Percentiles rank a stretch among this genome's conserved stretches.
Evolutionary conservation across 257 asterid species (phyloP).

Genomic region (Ajuga chamaepitys): DNA sequence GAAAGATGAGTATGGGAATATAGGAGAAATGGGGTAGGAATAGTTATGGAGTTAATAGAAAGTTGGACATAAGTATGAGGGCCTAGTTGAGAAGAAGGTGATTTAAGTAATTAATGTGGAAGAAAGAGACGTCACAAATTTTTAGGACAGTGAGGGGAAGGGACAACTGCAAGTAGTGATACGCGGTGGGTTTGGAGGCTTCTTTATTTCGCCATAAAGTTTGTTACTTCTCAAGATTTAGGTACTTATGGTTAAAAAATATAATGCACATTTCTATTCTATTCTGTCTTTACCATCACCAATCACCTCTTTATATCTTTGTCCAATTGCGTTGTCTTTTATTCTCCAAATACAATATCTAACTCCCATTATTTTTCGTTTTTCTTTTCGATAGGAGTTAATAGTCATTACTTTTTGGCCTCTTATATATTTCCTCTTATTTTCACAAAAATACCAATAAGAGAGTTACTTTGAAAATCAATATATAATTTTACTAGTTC

Average conservation of each 20-base stretch:
- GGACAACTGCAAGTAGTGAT: conserved; percentile 27
- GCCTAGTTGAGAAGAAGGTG: conserved; percentile 43
- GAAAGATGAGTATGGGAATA: too few relatives aligned
- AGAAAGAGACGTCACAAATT: conserved; percentile 50
- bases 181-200: conserved; percentile 79
- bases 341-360: too few relatives aligned
- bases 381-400: too few relatives aligned
- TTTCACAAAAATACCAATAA: too few relatives aligned
- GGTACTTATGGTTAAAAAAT: not conserved
- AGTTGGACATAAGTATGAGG: conserved; percentile 54
- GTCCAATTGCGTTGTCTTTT: not conserved
- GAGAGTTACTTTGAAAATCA: too few relatives aligned
- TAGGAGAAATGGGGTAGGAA: not conserved
- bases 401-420: too few relatives aligned
- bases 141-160: conserved; percentile 54
- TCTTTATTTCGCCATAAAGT: conserved; percentile 40
- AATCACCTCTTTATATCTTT: too few relatives aligned
- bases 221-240: not conserved
- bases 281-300: too few relatives aligned
- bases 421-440: too few relatives aligned
- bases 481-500: too few relatives aligned
- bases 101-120: too few relatives aligned
- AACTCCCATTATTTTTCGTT: too few relatives aligned
- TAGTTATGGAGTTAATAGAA: conserved; percentile 19
- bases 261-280: not conserved